Evolutionary conservation across 2,329 filamentous ascomycete genomes (phyloP).

Genomic region (Fonsecaea pedrosoi): DNA sequence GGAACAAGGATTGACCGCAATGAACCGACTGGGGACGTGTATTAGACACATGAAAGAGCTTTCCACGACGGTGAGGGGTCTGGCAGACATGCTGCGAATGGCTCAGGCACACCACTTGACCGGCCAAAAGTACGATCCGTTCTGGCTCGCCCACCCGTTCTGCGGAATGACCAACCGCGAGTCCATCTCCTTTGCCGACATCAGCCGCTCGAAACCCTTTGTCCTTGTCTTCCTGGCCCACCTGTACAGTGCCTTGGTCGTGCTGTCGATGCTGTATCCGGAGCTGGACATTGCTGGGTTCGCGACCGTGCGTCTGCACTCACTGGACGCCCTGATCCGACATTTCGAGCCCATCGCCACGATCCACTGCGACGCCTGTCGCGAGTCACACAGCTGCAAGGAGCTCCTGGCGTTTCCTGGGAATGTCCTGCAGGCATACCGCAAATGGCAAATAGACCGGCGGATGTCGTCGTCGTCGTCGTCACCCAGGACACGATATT

Average conservation of each 20-base stretch:
- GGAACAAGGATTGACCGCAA: constrained; percentile 11
- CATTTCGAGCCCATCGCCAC: constrained; percentile 7
- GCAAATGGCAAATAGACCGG: constrained; percentile 10
- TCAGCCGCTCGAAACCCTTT: constrained; percentile 14
- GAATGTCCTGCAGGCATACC: constrained; percentile 14
- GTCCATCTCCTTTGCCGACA: constrained; percentile 12
- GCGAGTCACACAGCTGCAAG: constrained; percentile 1
- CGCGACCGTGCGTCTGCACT: constrained; percentile 10
- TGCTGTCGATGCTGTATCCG: constrained; percentile 20
- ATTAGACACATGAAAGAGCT: constrained; percentile 11
- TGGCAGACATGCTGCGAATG: constrained; percentile 17
- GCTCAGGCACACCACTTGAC: constrained; percentile 9
- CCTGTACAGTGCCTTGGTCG: constrained; percentile 16
- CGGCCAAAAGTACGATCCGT: constrained; percentile 15
- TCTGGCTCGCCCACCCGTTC: constrained; percentile 22
- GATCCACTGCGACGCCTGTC: constrained; percentile 14
- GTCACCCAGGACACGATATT: neutral
- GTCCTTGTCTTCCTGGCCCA: constrained; percentile 18
- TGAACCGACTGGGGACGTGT: constrained; percentile 15
- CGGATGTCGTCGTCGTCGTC: neutral
- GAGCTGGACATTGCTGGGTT: constrained; percentile 18
- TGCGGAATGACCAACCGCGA: constrained; percentile 14
- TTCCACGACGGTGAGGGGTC: constrained; percentile 9
- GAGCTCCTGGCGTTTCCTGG: constrained; percentile 18
- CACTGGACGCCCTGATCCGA: constrained; percentile 10